Base-by-base conservation (phyloP, 352 stramenopile species). In the Phytophthora pluvialis region DNA sequence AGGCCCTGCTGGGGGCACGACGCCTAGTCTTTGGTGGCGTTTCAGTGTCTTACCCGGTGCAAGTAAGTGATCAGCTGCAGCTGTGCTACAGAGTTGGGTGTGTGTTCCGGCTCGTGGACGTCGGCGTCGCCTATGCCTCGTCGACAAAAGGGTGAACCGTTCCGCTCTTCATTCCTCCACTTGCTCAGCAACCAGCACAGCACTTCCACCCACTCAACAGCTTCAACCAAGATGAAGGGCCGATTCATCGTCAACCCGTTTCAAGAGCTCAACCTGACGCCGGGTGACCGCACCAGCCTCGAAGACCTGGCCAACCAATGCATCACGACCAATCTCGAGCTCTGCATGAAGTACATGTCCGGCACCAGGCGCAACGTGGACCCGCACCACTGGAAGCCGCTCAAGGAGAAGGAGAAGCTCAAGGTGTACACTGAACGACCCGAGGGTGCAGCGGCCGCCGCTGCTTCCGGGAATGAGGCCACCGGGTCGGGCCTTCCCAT, bases 391-490 rank as follows among this genome's bases (percentile, higher is more conserved):
- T 64, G 44, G 55, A 64, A 64, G 16, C 56, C 35, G 11, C 7
- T 64, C 16, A 64, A 64, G 45, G 21, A 11, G 0, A 46, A 53
- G 11, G 56, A 64, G 5, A 53, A 55, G 12, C 42, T 64, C 5
- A 25, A 64, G 16, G 56, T 64, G n/a, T 64, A 45, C 35, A 56
- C 56, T 33, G 44, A 64, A 45, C 36, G 56, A 12, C 56, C 56
- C 5, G 45, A 64, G 36, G 45, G 32, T 29, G 56, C 39, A n/a
- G n/a, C 13, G 35, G 18, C 56, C 42, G 42, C 56, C 5, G 55
- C 44, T 31, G 47, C 33, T 32, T 29, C 53, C 1, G 42, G 40
- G 15, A 25, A 64, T 26, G 44, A 64, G 18, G 45, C 29, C 25
- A 52, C 58, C 3, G 51, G 35, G 6, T 56, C 63, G 3, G 56